Evolutionary conservation across 805 yeast species (phyloP), one percentile per base, ranked within the genome.

Genomic region (Ogataea haglerorum): DNA sequence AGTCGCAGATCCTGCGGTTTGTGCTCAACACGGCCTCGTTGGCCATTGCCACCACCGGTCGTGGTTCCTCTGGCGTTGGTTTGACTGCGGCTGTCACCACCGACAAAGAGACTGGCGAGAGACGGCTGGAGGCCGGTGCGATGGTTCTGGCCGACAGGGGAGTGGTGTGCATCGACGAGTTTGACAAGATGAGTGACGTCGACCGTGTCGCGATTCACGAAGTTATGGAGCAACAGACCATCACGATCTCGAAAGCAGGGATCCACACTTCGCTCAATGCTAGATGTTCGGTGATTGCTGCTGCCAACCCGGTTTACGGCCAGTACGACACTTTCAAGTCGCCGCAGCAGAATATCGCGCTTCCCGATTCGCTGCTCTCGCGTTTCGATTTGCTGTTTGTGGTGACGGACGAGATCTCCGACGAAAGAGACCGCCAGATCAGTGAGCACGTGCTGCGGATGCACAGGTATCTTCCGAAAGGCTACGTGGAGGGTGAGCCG

Each of bases 61-160:
- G 96, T 63, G 99, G 99, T 48, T 91, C 98, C n/a, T 90, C 98
- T 1, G 99, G 99, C 63, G 99, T 93, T 32, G 99, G 99, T 87
- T 75, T 93, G 57, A 93, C 99, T 0, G 99, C 99, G 14, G 99
- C 99, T 1, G 99, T 93, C 3, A 90, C 97, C 6, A 77, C 90
- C 1, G 99, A 93, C 64, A 84, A 82, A 56, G 99, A 93, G 64
- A 93, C 99, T 0, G 98, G 98, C 45, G 99, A 93, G 67, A 75
- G 97, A 56, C 76, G 95, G 53, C 70, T 93, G 50, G 99, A 93
- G 67, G 99, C 98, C 1, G 99, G 99, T 73, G 99, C 99, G 3
- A 91, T 93, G 97, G 99, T 93, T 27, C 71, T 93, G 48, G 99
- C 98, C 10, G 99, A 93, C 65, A 73, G 97, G 50, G 99, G 99